Evolutionary conservation across 345 rosid genomes (phyloP).

Genomic region (Euphorbia peplus): DNA sequence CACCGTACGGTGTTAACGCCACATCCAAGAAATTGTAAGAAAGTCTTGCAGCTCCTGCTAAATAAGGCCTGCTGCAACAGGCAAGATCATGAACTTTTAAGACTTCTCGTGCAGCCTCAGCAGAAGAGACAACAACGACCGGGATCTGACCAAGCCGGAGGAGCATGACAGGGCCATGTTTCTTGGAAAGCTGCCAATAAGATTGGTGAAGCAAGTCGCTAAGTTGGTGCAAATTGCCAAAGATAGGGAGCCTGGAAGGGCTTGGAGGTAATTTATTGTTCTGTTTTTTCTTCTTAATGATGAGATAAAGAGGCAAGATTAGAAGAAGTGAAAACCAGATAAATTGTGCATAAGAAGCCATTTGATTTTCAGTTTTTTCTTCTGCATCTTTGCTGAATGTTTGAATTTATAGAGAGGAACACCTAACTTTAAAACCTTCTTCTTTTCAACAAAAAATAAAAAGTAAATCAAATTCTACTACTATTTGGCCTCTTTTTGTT

Average conservation of each 20-base stretch:
- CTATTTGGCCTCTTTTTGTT: too few relatives aligned
- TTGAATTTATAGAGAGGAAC: too few relatives aligned
- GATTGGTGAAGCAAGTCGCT: constrained; percentile 6
- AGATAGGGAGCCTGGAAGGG: constrained; percentile 17
- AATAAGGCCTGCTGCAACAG: constrained; percentile 15
- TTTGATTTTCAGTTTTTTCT: background rate
- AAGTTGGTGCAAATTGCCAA: constrained; percentile 23
- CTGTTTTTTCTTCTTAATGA: background rate
- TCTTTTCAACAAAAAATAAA: too few relatives aligned
- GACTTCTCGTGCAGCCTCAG: constrained; percentile 26
- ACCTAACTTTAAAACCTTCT: too few relatives aligned
- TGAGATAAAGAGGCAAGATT: background rate
- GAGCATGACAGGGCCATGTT: constrained; percentile 24
- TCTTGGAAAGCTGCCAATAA: constrained; percentile 5
- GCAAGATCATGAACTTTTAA: constrained; percentile 22
- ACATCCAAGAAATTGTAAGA: constrained; percentile 20
- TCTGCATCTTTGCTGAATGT: too few relatives aligned
- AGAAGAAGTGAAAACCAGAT: constrained; percentile 4
- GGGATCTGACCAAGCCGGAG: constrained; percentile 10
- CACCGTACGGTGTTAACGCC: constrained; percentile 16
- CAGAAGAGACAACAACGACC: constrained; percentile 16
- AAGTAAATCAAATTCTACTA: too few relatives aligned
- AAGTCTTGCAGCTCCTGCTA: constrained; percentile 7
- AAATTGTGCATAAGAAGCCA: background rate
- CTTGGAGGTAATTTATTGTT: constrained; percentile 13